These are phyloP conservation scores for Phytophthora litchii DNA, from an alignment of 352 stramenopile genomes.

Conservation along the genomic window DNA sequence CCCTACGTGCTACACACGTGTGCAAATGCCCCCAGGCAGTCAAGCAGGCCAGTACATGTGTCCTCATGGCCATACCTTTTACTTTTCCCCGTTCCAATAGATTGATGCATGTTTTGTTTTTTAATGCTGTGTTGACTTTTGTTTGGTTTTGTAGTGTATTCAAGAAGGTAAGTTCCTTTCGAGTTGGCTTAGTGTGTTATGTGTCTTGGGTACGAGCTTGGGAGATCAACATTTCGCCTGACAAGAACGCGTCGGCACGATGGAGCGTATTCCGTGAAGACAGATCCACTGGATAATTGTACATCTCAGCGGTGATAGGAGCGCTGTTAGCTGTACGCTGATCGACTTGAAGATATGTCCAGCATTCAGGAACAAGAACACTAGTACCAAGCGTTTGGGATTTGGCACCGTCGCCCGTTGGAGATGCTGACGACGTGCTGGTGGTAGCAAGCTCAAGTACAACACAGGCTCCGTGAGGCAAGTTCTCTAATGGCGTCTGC, in stretches of 20 bases:
- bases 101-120: conserved; percentile 27
- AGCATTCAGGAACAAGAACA: conserved; percentile 73
- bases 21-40: conserved; percentile 86
- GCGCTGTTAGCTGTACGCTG: conserved; percentile 78
- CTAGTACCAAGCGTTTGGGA: conserved; percentile 40
- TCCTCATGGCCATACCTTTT: conserved; percentile 87
- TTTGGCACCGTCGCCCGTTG: conserved; percentile 30
- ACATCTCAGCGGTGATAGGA: conserved; percentile 79
- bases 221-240: conserved; percentile 73
- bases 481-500: conserved; percentile 92
- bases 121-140: neutral
- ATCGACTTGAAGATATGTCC: conserved; percentile 85
- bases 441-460: conserved; percentile 76
- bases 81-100: conserved; percentile 77
- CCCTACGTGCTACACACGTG: conserved; percentile 85
- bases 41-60: conserved; percentile 91
- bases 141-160: conserved; percentile 9
- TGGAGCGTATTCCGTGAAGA: conserved; percentile 70
- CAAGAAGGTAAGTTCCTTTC: conserved; percentile 5
- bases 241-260: conserved; percentile 79
- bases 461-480: conserved; percentile 76
- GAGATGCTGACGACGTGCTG: conserved; percentile 51
- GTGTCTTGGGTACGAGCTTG: conserved; percentile 35
- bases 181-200: too few species aligned
- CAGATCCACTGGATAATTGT: conserved; percentile 80